Evolutionary conservation across 805 yeast genomes (phyloP), one percentile per base, ranked within the genome.

Genomic region (Myxozyma lipomycoides): DNA sequence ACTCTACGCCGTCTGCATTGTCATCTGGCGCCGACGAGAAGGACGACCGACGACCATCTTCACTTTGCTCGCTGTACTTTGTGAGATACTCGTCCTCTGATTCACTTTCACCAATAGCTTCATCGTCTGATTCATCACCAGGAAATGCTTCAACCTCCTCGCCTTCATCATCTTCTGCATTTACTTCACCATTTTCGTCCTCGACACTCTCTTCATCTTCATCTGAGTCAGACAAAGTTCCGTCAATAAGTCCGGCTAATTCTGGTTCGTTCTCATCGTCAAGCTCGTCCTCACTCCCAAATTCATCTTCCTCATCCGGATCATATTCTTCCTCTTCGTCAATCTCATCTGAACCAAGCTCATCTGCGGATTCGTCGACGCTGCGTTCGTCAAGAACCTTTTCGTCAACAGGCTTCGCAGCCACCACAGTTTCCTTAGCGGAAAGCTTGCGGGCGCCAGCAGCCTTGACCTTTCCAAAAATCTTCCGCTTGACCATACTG

Each of bases 181-280:
- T 79, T 65, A 82, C 83, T 39, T 82, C 69, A 23, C 72, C 70
- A 59, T 78, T 77, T 61, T 46, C 47, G 10, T 51, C 62, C 4
- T 57, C 60, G n/a, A 56, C 60, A 1, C 43, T 45, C 23, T 50
- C 54, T 48, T 47, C 28, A 39, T 28, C 42, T 41, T 50, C 43
- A 40, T 55, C 49, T 40, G 59, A 32, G 40, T 51, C 45, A 35
- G 50, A 34, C 43, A 53, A 32, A 44, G 48, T 43, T 45, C 51
- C 56, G 36, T 57, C 55, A 18, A 52, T 17, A 49, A 63, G 25
- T 4, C 51, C 53, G 10, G 61, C 62, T 3, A 53, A 56, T 15
- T 59, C 64, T 3, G 59, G 60, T 23, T 55, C 62, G 9, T 56
- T 61, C 2, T 56, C 64, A 15, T 50, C 56, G n/a, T 50, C 41